Conservation (phyloP, 306 rosid species). For the Castanea sativa region DNA sequence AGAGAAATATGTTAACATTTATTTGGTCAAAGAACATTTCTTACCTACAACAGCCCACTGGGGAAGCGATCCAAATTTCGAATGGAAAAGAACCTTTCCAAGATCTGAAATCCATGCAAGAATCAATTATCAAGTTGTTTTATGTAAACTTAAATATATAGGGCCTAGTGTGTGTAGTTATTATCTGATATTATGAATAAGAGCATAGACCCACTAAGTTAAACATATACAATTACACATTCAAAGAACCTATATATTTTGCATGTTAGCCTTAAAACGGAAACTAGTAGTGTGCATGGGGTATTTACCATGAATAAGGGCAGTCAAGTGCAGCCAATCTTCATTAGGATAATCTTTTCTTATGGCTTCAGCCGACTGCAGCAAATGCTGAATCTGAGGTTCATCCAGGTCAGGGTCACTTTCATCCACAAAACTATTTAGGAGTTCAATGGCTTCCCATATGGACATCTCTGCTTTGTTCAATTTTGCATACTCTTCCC, state of each 20-base stretch:
- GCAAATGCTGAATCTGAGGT: constrained; percentile 24
- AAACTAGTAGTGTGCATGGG: neutral
- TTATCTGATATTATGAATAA: no score
- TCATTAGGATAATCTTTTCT: constrained; percentile 26
- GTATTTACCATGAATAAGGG: constrained; percentile 40
- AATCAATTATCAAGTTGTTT: neutral
- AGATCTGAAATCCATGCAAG: constrained; percentile 33
- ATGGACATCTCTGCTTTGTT: constrained; percentile 44
- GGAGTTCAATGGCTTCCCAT: constrained; percentile 46
- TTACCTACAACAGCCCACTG: constrained; percentile 56
- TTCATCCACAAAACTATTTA: constrained; percentile 36
- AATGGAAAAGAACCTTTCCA: constrained; percentile 45
- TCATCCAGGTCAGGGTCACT: constrained; percentile 28
- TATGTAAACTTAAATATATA: no score
- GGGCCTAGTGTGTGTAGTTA: no score
- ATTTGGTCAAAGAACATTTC: constrained; percentile 2
- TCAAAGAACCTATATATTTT: neutral
- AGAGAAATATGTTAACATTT: neutral
- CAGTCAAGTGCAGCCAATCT: constrained; percentile 42
- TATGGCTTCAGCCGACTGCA: constrained; percentile 28
- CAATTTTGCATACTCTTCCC: constrained; percentile 35
- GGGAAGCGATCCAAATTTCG: constrained; percentile 43
- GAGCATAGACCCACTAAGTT: neutral
- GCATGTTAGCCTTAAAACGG: neutral
- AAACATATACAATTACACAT: neutral